These are phyloP conservation scores for Teunomyces gatunensis DNA, from an alignment of 805 yeast species.

Conservation along the genomic window DNA sequence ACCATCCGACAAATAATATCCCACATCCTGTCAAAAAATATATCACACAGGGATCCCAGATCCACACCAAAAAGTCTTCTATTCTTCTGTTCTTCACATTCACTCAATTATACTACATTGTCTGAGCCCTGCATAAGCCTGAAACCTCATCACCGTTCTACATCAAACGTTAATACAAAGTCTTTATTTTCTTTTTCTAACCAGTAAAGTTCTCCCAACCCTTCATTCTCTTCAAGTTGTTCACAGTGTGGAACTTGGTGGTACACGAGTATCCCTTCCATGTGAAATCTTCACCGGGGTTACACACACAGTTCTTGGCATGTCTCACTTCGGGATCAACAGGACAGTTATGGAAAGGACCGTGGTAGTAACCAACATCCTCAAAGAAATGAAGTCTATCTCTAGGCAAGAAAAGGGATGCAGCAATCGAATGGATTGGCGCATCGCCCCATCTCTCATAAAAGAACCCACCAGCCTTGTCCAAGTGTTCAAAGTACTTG, in stretches of 20 bases:
- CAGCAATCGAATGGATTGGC: constrained; percentile 88
- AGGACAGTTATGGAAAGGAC: constrained; percentile 82
- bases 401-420: constrained; percentile 68
- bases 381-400: constrained; percentile 73
- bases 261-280: constrained; percentile 76
- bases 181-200: constrained; percentile 13
- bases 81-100: too few relatives aligned
- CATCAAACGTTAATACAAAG: neutral
- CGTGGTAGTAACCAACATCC: constrained; percentile 83
- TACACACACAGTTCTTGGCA: constrained; percentile 68
- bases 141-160: neutral
- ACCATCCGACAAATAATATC: too few relatives aligned
- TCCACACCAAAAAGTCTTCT: too few relatives aligned
- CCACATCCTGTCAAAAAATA: too few relatives aligned
- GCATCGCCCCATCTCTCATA: constrained; percentile 96
- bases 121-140: neutral
- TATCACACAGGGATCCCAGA: too few relatives aligned
- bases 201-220: constrained; percentile 66
- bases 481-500: constrained; percentile 70
- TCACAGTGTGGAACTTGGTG: constrained; percentile 55
- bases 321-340: constrained; percentile 56
- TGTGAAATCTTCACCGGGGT: constrained; percentile 70
- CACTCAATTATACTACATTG: neutral
- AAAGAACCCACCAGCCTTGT: constrained; percentile 85
- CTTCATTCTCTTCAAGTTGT: constrained; percentile 55